Evolutionary conservation across 78 protist genomes (phyloP).

Genomic region (Dictyostelium citrinum): DNA sequence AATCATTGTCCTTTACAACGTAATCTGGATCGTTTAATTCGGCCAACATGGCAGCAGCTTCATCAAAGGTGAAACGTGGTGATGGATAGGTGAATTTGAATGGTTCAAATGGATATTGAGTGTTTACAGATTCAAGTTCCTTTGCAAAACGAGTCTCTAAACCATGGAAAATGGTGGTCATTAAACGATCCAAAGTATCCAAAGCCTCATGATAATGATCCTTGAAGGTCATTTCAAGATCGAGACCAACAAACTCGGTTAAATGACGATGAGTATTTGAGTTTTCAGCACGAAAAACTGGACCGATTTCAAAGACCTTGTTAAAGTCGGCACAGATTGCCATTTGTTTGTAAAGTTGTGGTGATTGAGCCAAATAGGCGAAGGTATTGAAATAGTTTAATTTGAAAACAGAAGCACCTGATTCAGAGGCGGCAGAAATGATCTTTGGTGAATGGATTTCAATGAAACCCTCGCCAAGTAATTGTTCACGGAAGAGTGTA

Average conservation of each 20-base stretch:
- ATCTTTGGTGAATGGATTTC: slow-evolving; percentile 99
- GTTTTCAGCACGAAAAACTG: slow-evolving; percentile 98
- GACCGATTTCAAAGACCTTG: slow-evolving; percentile 99
- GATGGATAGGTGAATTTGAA: slow-evolving; percentile 85
- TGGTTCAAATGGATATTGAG: slow-evolving; percentile 88
- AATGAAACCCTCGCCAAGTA: slow-evolving; percentile 81
- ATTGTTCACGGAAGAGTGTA: slow-evolving; percentile 83
- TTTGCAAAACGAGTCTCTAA: slow-evolving; percentile 68
- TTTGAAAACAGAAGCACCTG: slow-evolving; percentile 98
- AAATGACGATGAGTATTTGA: slow-evolving; percentile 98
- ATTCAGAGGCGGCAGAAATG: slow-evolving; percentile 93
- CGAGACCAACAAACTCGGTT: slow-evolving; percentile 99
- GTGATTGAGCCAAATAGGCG: slow-evolving; percentile 98
- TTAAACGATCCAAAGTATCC: slow-evolving; percentile 87
- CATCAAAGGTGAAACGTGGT: slow-evolving; percentile 84
- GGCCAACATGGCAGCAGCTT: slow-evolving; percentile 87
- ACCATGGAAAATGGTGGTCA: slow-evolving; percentile 89
- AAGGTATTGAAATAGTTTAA: slow-evolving; percentile 91
- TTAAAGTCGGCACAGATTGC: slow-evolving; percentile 95
- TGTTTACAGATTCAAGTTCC: slow-evolving; percentile 83
- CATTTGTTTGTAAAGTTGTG: slow-evolving; percentile 99
- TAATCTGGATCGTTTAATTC: slow-evolving; percentile 38
- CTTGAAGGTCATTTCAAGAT: slow-evolving; percentile 97
- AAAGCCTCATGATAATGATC: slow-evolving; percentile 96
- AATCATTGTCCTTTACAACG: slow-evolving; percentile 71